phyloP scores from a whole-genome alignment of 1,139 yeast genomes.

The Pneumocystis carinii region DNA sequence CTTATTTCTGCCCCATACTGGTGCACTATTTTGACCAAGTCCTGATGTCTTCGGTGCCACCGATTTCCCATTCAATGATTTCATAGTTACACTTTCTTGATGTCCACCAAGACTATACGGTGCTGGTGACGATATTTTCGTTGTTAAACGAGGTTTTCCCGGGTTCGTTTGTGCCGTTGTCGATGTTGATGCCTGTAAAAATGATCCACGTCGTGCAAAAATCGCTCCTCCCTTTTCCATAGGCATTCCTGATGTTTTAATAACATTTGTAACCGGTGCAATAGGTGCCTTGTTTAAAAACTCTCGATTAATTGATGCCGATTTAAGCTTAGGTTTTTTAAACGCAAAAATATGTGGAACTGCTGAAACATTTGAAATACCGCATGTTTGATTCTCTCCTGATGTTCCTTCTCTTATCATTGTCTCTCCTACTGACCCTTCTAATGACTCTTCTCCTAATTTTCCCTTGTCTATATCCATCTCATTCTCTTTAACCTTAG shows the following conservation, averaged over 20 bases:
- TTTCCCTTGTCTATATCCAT: no score
- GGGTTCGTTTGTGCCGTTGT: background rate
- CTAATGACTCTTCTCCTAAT: no score
- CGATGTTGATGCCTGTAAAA: background rate
- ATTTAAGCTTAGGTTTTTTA: conserved; percentile 3
- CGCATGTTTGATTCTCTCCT: background rate
- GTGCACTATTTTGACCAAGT: conserved; percentile 26
- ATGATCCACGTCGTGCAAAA: background rate
- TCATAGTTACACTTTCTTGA: background rate
- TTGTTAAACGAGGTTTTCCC: background rate
- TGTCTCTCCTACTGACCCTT: no score
- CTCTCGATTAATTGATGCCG: conserved; percentile 3
- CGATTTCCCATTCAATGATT: conserved; percentile 8
- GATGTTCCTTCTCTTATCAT: no score
- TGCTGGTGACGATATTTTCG: background rate
- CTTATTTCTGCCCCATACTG: background rate
- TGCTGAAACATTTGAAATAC: background rate
- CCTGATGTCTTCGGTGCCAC: conserved; percentile 18
- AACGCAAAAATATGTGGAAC: background rate
- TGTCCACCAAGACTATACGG: background rate
- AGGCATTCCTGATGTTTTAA: background rate
- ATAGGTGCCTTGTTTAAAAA: conserved; percentile 1
- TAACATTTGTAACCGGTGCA: background rate
- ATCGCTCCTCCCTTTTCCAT: background rate
- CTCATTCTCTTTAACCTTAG: no score